phyloP scores from a whole-genome alignment of 164 flowering plant genomes.

The Sextonia rubra region DNA sequence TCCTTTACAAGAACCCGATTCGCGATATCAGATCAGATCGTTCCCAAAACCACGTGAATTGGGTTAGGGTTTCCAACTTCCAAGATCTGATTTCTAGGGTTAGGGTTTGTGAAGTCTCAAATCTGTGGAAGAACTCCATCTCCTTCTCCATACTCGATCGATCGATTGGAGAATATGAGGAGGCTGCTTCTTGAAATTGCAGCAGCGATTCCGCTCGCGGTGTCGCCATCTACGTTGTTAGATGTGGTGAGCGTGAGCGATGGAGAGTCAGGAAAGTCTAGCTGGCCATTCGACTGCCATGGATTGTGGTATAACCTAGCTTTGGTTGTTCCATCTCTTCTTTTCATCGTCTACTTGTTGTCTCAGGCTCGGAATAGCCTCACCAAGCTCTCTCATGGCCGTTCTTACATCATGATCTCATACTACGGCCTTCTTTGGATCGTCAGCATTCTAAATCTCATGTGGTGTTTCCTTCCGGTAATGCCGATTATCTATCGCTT shows the following conservation, averaged over 20 bases:
- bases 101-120: not conserved
- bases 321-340: slow-evolving; percentile 45
- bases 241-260: not conserved
- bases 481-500: not conserved
- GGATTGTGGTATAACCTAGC: slow-evolving; percentile 60
- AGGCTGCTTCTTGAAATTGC: not conserved
- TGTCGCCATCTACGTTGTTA: not conserved
- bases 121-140: too few relatives aligned
- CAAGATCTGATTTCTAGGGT: not conserved
- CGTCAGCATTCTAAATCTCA: slow-evolving; percentile 67
- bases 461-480: slow-evolving; percentile 90
- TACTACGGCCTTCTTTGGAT: slow-evolving; percentile 80
- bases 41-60: not conserved
- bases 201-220: not conserved
- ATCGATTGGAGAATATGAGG: not conserved
- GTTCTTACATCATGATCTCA: slow-evolving; percentile 64
- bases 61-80: not conserved
- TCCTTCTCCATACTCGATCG: not conserved
- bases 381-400: slow-evolving; percentile 62
- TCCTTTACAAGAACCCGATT: too few relatives aligned
- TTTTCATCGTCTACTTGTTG: slow-evolving; percentile 59
- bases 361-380: slow-evolving; percentile 62
- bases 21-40: too few relatives aligned
- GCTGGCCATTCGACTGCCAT: slow-evolving; percentile 57
- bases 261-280: slow-evolving; percentile 13